phyloP scores from a whole-genome alignment of 352 stramenopile species.

The Elongisporangium anandrum region DNA sequence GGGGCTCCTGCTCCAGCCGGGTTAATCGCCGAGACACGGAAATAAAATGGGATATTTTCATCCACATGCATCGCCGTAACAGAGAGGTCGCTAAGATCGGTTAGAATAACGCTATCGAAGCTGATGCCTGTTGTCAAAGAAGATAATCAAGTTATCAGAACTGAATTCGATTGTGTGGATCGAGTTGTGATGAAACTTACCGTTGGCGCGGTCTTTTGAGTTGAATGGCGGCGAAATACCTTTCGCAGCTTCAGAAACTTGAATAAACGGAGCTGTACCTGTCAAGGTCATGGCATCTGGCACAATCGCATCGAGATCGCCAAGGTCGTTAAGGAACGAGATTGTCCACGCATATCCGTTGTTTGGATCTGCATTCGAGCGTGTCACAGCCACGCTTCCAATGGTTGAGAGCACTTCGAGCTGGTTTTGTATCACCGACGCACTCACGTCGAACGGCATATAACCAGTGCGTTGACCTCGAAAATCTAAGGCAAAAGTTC shows the following conservation, averaged over 20 bases:
- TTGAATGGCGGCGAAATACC: conserved; percentile 91
- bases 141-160: no score
- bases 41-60: conserved; percentile 94
- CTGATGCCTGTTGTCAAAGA: conserved; percentile 42
- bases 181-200: conserved; percentile 12
- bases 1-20: conserved; percentile 61
- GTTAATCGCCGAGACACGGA: conserved; percentile 92
- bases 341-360: conserved; percentile 92
- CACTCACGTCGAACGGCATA: conserved; percentile 87
- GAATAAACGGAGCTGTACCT: conserved; percentile 83
- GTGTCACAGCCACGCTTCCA: conserved; percentile 81
- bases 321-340: conserved; percentile 91
- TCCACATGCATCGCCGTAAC: conserved; percentile 84
- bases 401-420: conserved; percentile 90
- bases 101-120: conserved; percentile 85
- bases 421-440: conserved; percentile 82
- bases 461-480: conserved; percentile 88
- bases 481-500: conserved; percentile 88
- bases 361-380: conserved; percentile 87
- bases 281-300: conserved; percentile 84
- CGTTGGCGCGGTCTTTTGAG: conserved; percentile 76
- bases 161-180: not conserved
- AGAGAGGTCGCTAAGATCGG: conserved; percentile 83
- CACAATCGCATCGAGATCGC: conserved; percentile 70
- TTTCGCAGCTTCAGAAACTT: conserved; percentile 61